Evolutionary conservation across 2,329 filamentous ascomycete genomes (phyloP), one percentile per base, ranked within the genome.

Genomic region (Ophiocordyceps camponoti-floridani): DNA sequence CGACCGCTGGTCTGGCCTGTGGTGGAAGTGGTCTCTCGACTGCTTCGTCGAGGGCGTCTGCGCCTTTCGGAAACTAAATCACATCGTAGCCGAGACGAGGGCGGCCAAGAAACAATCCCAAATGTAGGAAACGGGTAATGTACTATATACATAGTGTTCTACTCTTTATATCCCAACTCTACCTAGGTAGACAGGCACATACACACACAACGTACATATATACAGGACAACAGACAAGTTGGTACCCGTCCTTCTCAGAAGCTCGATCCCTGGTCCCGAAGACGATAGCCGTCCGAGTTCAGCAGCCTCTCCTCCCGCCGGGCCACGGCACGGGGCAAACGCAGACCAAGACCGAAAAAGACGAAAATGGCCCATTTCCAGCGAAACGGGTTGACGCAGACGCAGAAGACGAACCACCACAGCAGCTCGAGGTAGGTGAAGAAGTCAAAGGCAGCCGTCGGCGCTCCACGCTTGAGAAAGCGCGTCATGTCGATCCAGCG

Each of bases 281-380:
- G 14, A 16, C 41, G 41, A 27, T 42, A 42, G 14, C 41, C 41
- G 14, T 42, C 14, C 14, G 14, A n/a, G 49, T 77, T 72, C 44
- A 77, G 62, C 7, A 83, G 49, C 47, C 58, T 64, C 51, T 80
- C 73, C 62, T 93, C 85, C 14, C 72, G 64, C 50, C 73, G 65
- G 1, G 89, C 78, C 26, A 91, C 66, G 13, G 64, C 67, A 58
- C 73, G 68, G 0, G 85, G 85, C 42, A 91, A 56, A 18, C 66
- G 67, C 40, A 73, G 68, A 0, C 82, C 84, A 28, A 89, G 58
- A 0, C 86, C 85, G 47, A 82, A 82, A 53, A 93, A 79, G 14
- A 93, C 84, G 56, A 93, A 93, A 0, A 79, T 57, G 0, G 80
- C 83, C 86, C 85, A 93, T 65, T 93, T 93, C 84, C 85, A 93